Percentiles rank a stretch among this genome's conserved stretches.
phyloP scores from a whole-genome alignment of 1,139 yeast species.

The Pneumocystis jirovecii region DNA sequence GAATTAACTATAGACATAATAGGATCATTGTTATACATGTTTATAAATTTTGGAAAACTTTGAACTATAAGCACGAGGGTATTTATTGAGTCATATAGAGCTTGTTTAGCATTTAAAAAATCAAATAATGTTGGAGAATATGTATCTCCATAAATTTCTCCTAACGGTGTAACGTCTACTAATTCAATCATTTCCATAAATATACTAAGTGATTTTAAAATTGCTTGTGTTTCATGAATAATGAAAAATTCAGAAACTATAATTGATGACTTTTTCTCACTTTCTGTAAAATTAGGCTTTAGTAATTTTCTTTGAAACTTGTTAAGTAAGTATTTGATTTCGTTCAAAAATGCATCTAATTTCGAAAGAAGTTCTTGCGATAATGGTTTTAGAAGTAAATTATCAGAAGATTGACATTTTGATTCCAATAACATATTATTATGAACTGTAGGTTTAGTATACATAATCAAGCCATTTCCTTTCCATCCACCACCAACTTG shows the following conservation, averaged over 20 bases:
- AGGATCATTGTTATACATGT: constrained; percentile 37
- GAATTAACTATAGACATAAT: constrained; percentile 14
- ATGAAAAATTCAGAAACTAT: not conserved
- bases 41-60: constrained; percentile 37
- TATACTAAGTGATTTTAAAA: constrained; percentile 15
- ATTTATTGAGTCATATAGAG: constrained; percentile 48
- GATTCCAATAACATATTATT: not conserved
- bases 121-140: constrained; percentile 26
- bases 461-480: constrained; percentile 9
- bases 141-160: constrained; percentile 8
- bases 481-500: constrained; percentile 13
- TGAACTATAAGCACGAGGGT: constrained; percentile 55
- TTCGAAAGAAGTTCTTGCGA: not conserved
- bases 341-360: constrained; percentile 1
- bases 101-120: constrained; percentile 61
- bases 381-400: not conserved
- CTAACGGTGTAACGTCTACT: constrained; percentile 20
- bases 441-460: not conserved
- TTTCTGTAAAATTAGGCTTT: not conserved
- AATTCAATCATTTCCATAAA: constrained; percentile 20
- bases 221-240: not conserved
- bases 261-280: not conserved
- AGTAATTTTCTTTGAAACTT: constrained; percentile 2
- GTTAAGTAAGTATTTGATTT: constrained; percentile 13
- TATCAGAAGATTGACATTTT: not conserved